phyloP scores from a whole-genome alignment of 1,139 yeast species.

The Candida albicans region DNA sequence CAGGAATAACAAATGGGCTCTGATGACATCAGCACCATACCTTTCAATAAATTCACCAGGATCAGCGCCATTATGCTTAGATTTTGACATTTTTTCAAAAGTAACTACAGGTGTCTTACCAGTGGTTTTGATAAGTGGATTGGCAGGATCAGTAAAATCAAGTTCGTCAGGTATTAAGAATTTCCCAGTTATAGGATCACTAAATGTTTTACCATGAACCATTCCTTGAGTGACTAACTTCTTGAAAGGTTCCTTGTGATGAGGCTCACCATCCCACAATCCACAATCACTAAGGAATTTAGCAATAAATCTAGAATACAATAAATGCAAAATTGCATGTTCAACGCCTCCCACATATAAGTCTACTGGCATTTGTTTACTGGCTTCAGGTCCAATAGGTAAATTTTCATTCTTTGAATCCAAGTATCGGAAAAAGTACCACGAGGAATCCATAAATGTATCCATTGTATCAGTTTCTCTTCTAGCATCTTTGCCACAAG shows the following conservation, averaged over 20 bases:
- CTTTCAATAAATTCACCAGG: conserved; percentile 73
- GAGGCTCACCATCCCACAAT: conserved; percentile 42
- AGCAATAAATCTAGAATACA: conserved; percentile 81
- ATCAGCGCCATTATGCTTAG: conserved; percentile 91
- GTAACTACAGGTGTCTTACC: conserved; percentile 56
- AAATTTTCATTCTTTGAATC: conserved; percentile 61
- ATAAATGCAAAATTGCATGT: conserved; percentile 88
- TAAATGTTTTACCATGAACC: conserved; percentile 91
- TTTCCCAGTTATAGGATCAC: conserved; percentile 69
- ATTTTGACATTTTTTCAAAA: conserved; percentile 93
- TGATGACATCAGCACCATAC: conserved; percentile 91
- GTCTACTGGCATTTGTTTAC: conserved; percentile 75
- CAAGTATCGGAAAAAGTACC: conserved; percentile 87
- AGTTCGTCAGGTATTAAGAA: conserved; percentile 77
- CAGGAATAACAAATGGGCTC: conserved; percentile 92
- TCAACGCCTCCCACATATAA: conserved; percentile 93
- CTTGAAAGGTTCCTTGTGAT: conserved; percentile 75
- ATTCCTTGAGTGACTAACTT: conserved; percentile 90
- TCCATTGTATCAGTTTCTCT: conserved; percentile 99
- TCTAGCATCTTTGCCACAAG: conserved; percentile 65
- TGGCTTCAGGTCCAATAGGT: conserved; percentile 58
- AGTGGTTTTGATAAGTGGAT: conserved; percentile 49
- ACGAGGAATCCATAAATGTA: conserved; percentile 95
- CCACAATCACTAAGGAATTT: conserved; percentile 70
- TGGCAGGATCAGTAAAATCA: conserved; percentile 37